These are phyloP conservation scores for Trichoderma reesei DNA, from an alignment of 495 filamentous ascomycete species.

Conservation along the genomic window DNA sequence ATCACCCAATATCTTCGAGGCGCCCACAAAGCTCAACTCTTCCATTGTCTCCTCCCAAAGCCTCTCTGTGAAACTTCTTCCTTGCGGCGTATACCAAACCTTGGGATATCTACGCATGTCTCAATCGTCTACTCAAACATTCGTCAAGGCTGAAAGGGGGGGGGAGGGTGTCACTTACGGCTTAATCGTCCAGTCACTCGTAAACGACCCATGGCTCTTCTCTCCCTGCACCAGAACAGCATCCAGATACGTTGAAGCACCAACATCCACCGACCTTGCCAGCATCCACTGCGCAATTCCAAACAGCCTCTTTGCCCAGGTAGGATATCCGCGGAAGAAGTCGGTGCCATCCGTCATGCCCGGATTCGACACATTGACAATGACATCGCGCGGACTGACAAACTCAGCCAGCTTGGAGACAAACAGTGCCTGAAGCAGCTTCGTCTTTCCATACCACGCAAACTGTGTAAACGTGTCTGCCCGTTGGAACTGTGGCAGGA, in stretches of 20 bases:
- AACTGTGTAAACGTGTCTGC: constrained; percentile 15
- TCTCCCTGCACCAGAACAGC: constrained; percentile 28
- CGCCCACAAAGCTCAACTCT: constrained; percentile 19
- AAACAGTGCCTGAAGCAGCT: constrained; percentile 29
- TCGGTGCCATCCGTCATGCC: constrained; percentile 27
- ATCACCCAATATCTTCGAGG: background rate
- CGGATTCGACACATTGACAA: constrained; percentile 33
- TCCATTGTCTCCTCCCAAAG: constrained; percentile 34
- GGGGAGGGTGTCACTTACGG: constrained; percentile 26
- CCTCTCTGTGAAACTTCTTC: constrained; percentile 20
- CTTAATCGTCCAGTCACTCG: constrained; percentile 29
- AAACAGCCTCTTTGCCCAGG: constrained; percentile 14
- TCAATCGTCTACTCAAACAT: background rate
- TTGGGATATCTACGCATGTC: constrained; percentile 15
- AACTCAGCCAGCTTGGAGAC: constrained; percentile 25
- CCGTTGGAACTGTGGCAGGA: constrained; percentile 19
- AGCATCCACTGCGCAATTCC: constrained; percentile 16
- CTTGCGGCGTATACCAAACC: constrained; percentile 27
- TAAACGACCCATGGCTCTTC: constrained; percentile 31
- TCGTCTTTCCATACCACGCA: constrained; percentile 25
- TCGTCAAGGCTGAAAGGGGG: background rate
- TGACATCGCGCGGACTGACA: constrained; percentile 26
- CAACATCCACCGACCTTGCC: constrained; percentile 22
- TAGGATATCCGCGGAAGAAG: background rate
- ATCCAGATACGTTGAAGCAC: constrained; percentile 29